Evolutionary conservation across 1,284 basidiomycete species (phyloP), one percentile per base, ranked within the genome.

Genomic region (Chalciporus sp.): DNA sequence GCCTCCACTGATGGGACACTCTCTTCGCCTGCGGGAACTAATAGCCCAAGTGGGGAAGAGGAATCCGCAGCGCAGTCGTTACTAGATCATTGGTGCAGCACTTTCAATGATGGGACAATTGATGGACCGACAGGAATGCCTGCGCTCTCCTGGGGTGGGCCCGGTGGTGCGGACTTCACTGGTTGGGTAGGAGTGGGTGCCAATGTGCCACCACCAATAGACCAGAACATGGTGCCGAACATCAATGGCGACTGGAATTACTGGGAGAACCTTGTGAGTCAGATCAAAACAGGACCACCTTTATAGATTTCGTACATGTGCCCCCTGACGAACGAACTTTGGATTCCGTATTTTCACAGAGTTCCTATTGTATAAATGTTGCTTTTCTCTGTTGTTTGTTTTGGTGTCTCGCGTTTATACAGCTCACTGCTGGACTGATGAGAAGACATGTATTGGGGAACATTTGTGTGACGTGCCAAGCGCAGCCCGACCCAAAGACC

Each of bases 21-120:
- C 4, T 73, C 71, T 51, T 86, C 81, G 26, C 85, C 81, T 50
- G 78, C 74, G 23, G 79, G 76, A 27, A 80, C 85, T 29, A 82
- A 80, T 16, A 90, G 88, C 66, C 88, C 88, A 4, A 79, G 77
- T 51, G 80, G 76, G 35, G 89, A 90, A 31, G 90, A 92, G 23
- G 88, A 90, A 61, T 84, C 81, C 35, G 74, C 85, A 12, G 89
- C 89, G 7, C 90, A 92, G 63, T 80, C 81, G 16, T 68, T 92
- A 52, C 74, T 92, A 47, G 89, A 92, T 65, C 85, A 91, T 59
- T 92, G 90, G 90, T 88, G 84, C 65, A 86, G 86, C 57, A 83
- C 85, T 17, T 82, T 90, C 59, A 88, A 81, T 64, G 86, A 85
- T 57, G 79, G 78, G 12, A 76, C 79, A 2, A 63, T 83, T 14